phyloP scores from a whole-genome alignment of 192 early-diverging fungal genomes.

The Backusella luteola region DNA sequence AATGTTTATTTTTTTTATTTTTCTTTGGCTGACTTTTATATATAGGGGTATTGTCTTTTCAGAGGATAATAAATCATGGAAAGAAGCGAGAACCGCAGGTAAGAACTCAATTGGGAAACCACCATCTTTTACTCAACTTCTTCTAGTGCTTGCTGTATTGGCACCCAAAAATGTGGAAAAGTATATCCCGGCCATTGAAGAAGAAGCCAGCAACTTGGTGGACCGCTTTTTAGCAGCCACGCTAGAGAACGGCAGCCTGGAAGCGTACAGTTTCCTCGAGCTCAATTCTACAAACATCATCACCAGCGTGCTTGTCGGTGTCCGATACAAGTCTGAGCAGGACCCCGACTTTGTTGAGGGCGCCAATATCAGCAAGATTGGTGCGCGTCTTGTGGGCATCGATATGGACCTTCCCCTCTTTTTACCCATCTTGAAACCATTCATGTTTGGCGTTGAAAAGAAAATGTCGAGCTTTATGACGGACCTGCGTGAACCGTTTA shows the following conservation, averaged over 20 bases:
- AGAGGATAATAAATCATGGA: background rate
- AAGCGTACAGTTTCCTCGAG: background rate
- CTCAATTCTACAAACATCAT: conserved; percentile 1
- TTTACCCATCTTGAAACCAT: background rate
- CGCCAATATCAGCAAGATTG: background rate
- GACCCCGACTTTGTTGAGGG: conserved; percentile 2
- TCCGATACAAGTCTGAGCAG: background rate
- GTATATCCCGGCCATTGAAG: background rate
- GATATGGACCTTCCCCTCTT: background rate
- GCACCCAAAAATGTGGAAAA: background rate
- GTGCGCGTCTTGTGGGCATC: background rate
- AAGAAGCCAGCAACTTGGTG: background rate
- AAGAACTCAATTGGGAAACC: background rate
- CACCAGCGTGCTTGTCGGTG: background rate
- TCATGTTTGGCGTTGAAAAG: background rate
- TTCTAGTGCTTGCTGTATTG: background rate
- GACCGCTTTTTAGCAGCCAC: background rate
- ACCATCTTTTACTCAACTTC: too few species aligned
- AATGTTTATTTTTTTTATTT: background rate
- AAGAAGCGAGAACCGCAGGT: conserved; percentile 11
- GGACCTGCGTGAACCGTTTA: background rate
- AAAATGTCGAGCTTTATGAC: background rate
- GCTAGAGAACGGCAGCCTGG: background rate
- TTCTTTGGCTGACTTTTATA: background rate
- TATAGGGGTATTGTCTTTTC: background rate